Base-by-base conservation (phyloP, 345 rosid genomes). In the Eucalyptus cloeziana region DNA sequence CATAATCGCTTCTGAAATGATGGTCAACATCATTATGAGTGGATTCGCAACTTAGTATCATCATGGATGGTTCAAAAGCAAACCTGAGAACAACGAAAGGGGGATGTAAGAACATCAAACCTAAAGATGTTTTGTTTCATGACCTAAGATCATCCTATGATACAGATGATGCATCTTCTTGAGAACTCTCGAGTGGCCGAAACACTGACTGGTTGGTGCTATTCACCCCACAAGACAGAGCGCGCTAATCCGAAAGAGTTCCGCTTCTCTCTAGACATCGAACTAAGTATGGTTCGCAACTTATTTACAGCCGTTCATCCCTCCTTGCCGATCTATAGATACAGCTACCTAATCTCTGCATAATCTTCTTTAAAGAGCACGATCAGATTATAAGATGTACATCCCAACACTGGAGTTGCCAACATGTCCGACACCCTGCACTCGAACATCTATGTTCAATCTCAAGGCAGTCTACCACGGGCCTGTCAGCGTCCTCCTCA, bases 401-500 rank as follows among this genome's bases (percentile, higher is more conserved):
- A 76, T 21, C 85, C 8, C 85, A 40, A 11, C 47, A 76, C 83
- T 40, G 47, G 47, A 76, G 30, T 76, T 76, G 85, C 45, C 47
- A 44, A 76, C 85, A 76, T 40, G 24, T 76, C 30, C 85, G 6
- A 40, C 30, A 21, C 47, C 13, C 30, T 40, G 47, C 47, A 76
- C 27, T 40, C 13, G 2, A 40, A 40, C 85, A 76, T 76, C 85
- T 40, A 76, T 21, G 13, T 21, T 40, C 47, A 40, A 21, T 22
- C 85, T 76, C 85, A 76, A 21, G 47, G 47, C 47, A 7, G 47
- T 89, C 92, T 94, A 97, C 99, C 99, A 97, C 10, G 99, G 99
- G 88, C 99, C 98, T 1, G 99, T 95, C 92, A 93, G 90, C 56
- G 99, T 95, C 94, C 99, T 93, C 89, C 97, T 94, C 95, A 98